Evolutionary conservation across 768 basidiomycete genomes (phyloP).

Genomic region (Lactarius hengduanensis): DNA sequence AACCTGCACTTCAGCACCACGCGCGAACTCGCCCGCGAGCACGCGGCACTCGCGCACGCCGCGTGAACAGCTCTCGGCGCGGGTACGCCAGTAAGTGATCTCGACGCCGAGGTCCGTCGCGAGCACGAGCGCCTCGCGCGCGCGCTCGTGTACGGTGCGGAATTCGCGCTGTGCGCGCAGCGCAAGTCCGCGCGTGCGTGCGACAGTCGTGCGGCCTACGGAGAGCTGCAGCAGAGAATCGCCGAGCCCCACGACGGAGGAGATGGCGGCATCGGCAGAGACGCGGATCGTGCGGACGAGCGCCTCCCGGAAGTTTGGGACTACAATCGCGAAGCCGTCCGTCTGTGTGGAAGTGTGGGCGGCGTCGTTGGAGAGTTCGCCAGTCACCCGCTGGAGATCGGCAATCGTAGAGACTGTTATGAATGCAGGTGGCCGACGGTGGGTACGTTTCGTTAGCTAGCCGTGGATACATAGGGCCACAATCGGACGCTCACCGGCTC

Average conservation of each 20-base stretch:
- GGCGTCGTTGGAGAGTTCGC: background rate
- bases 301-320: conserved; percentile 3
- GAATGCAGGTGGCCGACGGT: background rate
- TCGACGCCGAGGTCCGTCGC: conserved; percentile 5
- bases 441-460: background rate
- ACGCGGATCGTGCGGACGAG: conserved; percentile 4
- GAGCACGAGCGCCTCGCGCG: background rate
- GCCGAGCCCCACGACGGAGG: background rate
- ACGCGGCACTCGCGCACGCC: background rate
- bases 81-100: conserved; percentile 2
- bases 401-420: background rate
- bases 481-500: background rate
- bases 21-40: background rate
- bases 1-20: background rate
- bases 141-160: background rate
- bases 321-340: background rate
- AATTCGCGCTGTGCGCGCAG: conserved; percentile 5
- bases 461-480: background rate
- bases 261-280: background rate
- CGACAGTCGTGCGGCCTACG: background rate
- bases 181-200: background rate
- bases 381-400: background rate
- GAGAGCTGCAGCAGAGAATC: conserved; percentile 1
- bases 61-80: background rate
- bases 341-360: background rate